Conservation (phyloP, 345 rosid genomes). For the Linum usitatissimum region DNA sequence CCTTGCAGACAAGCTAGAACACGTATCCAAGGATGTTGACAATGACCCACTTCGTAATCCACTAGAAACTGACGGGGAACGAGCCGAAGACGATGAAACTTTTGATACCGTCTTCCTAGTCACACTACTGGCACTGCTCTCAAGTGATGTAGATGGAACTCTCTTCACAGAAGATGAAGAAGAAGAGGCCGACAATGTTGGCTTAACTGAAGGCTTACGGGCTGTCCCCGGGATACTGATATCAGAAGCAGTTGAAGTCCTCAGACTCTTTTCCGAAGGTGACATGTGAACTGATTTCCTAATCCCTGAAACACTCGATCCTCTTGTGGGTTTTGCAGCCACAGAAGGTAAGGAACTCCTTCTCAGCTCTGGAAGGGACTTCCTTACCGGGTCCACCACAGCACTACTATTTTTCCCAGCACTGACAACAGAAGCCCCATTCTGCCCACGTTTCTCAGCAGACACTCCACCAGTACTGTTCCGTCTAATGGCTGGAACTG, state of each 20-base stretch:
- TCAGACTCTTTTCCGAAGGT: conserved; percentile 36
- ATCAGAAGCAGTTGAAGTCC: conserved; percentile 41
- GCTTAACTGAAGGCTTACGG: conserved; percentile 40
- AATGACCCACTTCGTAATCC: conserved; percentile 51
- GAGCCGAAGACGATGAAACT: conserved; percentile 51
- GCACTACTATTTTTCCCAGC: conserved; percentile 35
- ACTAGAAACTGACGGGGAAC: conserved; percentile 59
- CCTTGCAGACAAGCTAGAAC: conserved; percentile 58
- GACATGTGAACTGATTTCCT: conserved; percentile 42
- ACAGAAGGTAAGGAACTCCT: conserved; percentile 67
- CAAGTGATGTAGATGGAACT: conserved; percentile 47
- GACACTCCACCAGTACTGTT: conserved; percentile 82
- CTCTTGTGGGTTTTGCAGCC: conserved; percentile 35
- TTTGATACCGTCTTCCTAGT: conserved; percentile 48
- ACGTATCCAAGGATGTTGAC: conserved; percentile 53
- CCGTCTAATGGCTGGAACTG: conserved; percentile 51
- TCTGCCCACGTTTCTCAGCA: conserved; percentile 25
- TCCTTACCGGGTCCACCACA: conserved; percentile 44
- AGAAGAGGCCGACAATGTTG: conserved; percentile 34
- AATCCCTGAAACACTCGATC: conserved; percentile 36
- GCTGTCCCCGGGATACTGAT: conserved; percentile 32
- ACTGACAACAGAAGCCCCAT: conserved; percentile 15
- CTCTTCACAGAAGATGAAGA: conserved; percentile 46
- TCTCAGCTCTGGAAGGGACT: conserved; percentile 75
- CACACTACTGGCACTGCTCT: conserved; percentile 47